Evolutionary conservation across 495 filamentous ascomycete species (phyloP), one percentile per base, ranked within the genome.

Genomic region (Daldinia bambusicola): DNA sequence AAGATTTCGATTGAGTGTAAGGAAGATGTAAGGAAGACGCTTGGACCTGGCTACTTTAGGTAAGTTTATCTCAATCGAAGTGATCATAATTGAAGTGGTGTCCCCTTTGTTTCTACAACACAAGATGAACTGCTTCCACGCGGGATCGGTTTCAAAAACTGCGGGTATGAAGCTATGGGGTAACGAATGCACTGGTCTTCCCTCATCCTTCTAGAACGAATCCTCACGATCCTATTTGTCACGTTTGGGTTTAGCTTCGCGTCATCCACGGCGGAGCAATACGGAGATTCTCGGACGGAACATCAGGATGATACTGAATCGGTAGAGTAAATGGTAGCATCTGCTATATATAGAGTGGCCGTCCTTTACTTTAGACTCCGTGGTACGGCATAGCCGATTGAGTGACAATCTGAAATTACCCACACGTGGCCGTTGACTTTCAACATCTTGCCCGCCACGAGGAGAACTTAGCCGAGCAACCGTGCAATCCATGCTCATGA

Each of bases 381-480:
- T 34, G 50, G 62, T 66, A 41, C 68, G 68, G 68, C 50, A 31
- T 71, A 38, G 57, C 68, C 62, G 68, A 71, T 4, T 53, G n/a
- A 32, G 43, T 30, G 12, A 37, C 45, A 59, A 63, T 12, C 20
- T 55, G 18, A 38, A 61, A 59, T 20, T 20, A 36, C 22, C 16
- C 14, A 64, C 61, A 69, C 55, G 61, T 65, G 55, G 67, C 55
- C 16, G 20, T 48, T 20, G 59, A 61, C 9, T 36, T 20, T 41
- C 22, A 26, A 57, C 51, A 41, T 57, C 31, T 66, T 57, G 41
- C 51, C 51, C 62, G 68, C 68, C 43, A 65, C 56, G 41, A 56
- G 30, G 55, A 32, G 58, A 57, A 36, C 20, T 32, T 45, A 58
- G 57, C 64, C 60, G 57, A 56, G 41, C 30, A 50, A 20, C 59